Conservation (phyloP, 306 rosid genomes). For the Corylus heterophylla region DNA sequence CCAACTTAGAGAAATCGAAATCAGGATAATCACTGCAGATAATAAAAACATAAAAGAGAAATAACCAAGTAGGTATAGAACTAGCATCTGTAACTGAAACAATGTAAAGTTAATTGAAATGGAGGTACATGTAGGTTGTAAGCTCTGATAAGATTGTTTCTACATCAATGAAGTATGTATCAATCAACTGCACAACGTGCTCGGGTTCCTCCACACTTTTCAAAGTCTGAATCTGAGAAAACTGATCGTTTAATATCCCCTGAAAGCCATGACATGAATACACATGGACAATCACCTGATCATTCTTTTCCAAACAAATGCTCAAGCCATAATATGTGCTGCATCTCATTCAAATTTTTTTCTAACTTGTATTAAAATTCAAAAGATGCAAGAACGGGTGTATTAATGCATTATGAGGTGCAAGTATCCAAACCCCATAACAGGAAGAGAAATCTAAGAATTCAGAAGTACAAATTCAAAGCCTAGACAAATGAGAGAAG, state of each 20-base stretch:
- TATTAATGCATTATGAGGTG: neutral
- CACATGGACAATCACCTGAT: conserved; percentile 10
- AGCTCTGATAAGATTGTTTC: conserved; percentile 45
- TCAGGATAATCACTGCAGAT: conserved; percentile 41
- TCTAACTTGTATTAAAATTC: neutral
- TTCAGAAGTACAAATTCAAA: neutral
- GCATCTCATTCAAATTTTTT: neutral
- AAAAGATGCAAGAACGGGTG: neutral
- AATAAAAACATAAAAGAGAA: conserved; percentile 8
- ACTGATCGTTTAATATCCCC: conserved; percentile 50
- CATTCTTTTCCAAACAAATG: conserved; percentile 8
- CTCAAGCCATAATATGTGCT: neutral
- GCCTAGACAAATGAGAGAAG: neutral
- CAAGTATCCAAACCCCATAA: neutral
- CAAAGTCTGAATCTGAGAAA: conserved; percentile 32
- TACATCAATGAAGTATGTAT: conserved; percentile 40
- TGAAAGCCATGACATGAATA: conserved; percentile 31
- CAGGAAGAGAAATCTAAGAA: neutral
- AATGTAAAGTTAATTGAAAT: conserved; percentile 7
- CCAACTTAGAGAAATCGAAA: conserved; percentile 36
- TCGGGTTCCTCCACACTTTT: conserved; percentile 31
- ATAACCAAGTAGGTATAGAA: conserved; percentile 8
- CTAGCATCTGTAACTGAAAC: conserved; percentile 18
- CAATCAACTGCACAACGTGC: conserved; percentile 30
- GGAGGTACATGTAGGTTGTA: conserved; percentile 37